Conservation (phyloP, 345 rosid species). For the Aquilaria sinensis region DNA sequence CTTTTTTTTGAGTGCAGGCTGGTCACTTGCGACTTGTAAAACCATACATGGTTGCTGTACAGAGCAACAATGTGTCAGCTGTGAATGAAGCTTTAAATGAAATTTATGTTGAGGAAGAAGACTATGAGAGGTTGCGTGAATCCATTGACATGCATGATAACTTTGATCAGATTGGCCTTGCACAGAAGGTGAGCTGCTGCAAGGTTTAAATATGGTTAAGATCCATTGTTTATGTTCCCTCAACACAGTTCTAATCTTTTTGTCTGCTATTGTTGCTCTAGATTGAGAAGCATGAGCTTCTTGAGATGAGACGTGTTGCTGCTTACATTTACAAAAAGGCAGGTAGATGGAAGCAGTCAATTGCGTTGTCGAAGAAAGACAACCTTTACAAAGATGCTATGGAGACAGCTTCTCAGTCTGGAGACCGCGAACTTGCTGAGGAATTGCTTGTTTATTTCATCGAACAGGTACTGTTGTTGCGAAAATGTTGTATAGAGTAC, state of each 20-base stretch:
- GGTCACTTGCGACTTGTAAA: conserved; percentile 89
- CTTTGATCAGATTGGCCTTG: conserved; percentile 90
- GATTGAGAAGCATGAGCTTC: conserved; percentile 98
- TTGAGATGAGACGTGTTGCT: conserved; percentile 99
- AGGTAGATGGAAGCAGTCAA: conserved; percentile 97
- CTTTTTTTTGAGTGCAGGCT: conserved; percentile 46
- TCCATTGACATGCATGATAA: conserved; percentile 89
- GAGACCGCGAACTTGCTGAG: conserved; percentile 95
- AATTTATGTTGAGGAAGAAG: conserved; percentile 93
- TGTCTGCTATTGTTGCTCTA: conserved; percentile 22
- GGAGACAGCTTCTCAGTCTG: conserved; percentile 99
- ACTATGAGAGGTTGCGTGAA: conserved; percentile 88
- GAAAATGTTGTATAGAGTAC: too few species aligned
- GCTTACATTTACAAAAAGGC: conserved; percentile 98
- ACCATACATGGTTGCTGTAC: conserved; percentile 97
- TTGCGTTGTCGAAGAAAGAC: conserved; percentile 94
- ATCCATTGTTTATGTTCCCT: conserved; percentile 1
- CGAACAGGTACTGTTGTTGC: conserved; percentile 48
- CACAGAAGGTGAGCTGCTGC: conserved; percentile 58
- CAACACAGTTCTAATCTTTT: background rate
- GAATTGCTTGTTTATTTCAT: conserved; percentile 93
- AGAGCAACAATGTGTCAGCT: conserved; percentile 90
- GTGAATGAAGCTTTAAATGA: conserved; percentile 92
- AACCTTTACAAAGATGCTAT: conserved; percentile 90
- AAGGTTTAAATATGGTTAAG: background rate